phyloP scores from a whole-genome alignment of 2,329 filamentous ascomycete genomes.

The Drechmeria coniospora region DNA sequence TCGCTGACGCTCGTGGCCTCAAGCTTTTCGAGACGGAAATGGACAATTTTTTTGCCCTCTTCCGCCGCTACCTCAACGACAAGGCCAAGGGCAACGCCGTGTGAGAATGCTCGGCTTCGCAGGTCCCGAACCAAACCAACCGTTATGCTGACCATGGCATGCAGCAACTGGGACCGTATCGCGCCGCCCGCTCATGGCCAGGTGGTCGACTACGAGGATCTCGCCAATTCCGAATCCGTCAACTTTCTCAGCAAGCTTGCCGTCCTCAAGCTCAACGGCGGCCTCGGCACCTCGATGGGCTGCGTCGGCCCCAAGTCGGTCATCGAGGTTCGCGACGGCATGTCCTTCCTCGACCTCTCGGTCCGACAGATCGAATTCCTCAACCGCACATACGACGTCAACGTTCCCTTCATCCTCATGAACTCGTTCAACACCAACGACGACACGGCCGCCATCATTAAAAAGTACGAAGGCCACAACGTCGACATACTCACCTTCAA shows the following conservation, averaged over 20 bases:
- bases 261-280: slow-evolving; percentile 97
- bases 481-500: slow-evolving; percentile 99
- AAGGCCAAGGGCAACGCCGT: slow-evolving; percentile 94
- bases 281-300: slow-evolving; percentile 98
- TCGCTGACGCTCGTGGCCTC: slow-evolving; percentile 4
- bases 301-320: slow-evolving; percentile 99
- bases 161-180: slow-evolving; percentile 90
- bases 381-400: slow-evolving; percentile 94
- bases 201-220: slow-evolving; percentile 86
- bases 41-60: slow-evolving; percentile 99
- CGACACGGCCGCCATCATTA: slow-evolving; percentile 97
- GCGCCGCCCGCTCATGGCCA: slow-evolving; percentile 83
- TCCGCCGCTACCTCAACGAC: slow-evolving; percentile 96
- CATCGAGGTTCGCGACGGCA: slow-evolving; percentile 98
- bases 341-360: slow-evolving; percentile 98
- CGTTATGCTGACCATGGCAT: slow-evolving; percentile 8
- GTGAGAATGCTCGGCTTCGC: slow-evolving; percentile 27
- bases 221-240: slow-evolving; percentile 79
- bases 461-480: slow-evolving; percentile 99
- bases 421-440: slow-evolving; percentile 99
- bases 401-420: slow-evolving; percentile 97
- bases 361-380: slow-evolving; percentile 98
- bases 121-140: background rate
- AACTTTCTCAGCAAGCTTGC: slow-evolving; percentile 94
- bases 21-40: slow-evolving; percentile 96